Conservation (phyloP, 164 flowering plant genomes). For the Stephania yunnanensis region DNA sequence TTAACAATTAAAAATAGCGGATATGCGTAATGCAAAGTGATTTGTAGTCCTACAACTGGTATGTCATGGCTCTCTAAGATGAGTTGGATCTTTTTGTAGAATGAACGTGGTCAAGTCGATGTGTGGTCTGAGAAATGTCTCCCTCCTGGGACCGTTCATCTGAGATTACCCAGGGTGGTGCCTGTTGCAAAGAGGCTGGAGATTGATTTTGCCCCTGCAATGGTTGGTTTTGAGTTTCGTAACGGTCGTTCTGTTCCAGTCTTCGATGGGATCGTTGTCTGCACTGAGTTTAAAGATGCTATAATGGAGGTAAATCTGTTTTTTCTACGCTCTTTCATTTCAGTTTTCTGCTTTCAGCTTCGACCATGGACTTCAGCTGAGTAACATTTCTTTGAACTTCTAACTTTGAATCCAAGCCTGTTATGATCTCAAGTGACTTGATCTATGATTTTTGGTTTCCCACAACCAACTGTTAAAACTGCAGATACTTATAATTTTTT, state of each 20-base stretch:
- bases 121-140: slow-evolving; percentile 98
- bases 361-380: neutral
- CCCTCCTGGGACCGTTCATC: slow-evolving; percentile 91
- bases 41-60: neutral
- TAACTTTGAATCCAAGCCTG: neutral
- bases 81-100: slow-evolving; percentile 32
- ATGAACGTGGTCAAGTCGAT: slow-evolving; percentile 95
- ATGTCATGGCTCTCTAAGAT: slow-evolving; percentile 6
- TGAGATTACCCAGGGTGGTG: slow-evolving; percentile 66
- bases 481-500: neutral
- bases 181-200: slow-evolving; percentile 71
- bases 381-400: neutral
- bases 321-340: neutral
- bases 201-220: slow-evolving; percentile 90
- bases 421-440: neutral
- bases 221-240: slow-evolving; percentile 97
- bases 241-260: slow-evolving; percentile 72
- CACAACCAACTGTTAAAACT: neutral
- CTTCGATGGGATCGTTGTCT: slow-evolving; percentile 85
- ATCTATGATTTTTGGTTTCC: neutral
- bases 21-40: neutral
- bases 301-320: slow-evolving; percentile 59
- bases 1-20: neutral
- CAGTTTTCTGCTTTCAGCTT: neutral
- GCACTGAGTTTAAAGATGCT: slow-evolving; percentile 76